Conservation (phyloP, 176 grass and related monocot species). For the Oryza glumipatula region DNA sequence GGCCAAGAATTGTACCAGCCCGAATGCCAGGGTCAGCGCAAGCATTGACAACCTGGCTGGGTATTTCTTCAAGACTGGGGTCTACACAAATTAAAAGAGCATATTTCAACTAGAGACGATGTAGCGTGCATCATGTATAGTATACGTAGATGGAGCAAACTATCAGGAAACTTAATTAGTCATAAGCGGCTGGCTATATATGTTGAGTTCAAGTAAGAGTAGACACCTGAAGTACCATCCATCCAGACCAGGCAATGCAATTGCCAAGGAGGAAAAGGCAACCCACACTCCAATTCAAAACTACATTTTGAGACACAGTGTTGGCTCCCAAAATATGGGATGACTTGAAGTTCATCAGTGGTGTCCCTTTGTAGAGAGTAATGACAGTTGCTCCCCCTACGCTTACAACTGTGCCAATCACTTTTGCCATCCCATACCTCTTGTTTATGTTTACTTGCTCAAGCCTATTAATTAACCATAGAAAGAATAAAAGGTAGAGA, state of each 20-base stretch:
- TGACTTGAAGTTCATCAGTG: constrained; percentile 46
- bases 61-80: constrained; percentile 68
- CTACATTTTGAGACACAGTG: constrained; percentile 44
- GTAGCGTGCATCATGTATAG: background rate
- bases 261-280: constrained; percentile 71
- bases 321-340: constrained; percentile 31
- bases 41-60: constrained; percentile 63
- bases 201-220: constrained; percentile 11
- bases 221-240: constrained; percentile 78
- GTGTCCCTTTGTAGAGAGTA: constrained; percentile 71
- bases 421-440: constrained; percentile 65
- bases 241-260: constrained; percentile 73
- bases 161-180: background rate
- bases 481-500: background rate
- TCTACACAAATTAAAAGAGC: constrained; percentile 33
- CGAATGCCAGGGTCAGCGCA: constrained; percentile 51
- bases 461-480: constrained; percentile 41
- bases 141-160: background rate
- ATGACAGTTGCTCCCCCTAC: constrained; percentile 72
- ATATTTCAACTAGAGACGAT: constrained; percentile 16
- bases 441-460: constrained; percentile 60
- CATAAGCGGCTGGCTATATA: background rate
- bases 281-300: constrained; percentile 71
- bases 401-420: constrained; percentile 65
- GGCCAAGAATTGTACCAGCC: constrained; percentile 62